Evolutionary conservation across 495 filamentous ascomycete genomes (phyloP), one percentile per base, ranked within the genome.

Genomic region (Darksidea phi): DNA sequence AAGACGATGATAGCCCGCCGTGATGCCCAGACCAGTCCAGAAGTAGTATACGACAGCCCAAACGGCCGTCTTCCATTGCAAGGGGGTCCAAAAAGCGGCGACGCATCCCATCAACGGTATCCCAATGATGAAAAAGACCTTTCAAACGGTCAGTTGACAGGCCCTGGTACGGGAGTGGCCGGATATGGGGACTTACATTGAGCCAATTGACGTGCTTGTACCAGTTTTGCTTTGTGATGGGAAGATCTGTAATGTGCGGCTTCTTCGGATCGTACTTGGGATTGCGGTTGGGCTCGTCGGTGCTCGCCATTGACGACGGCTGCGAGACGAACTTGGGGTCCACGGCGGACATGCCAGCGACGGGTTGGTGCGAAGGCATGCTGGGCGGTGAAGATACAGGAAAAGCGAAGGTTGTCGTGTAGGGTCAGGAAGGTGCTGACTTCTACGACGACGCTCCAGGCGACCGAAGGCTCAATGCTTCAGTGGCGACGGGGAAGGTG

Each of bases 131-230:
- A 97, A 79, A 67, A 79, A 81, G 45, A 92, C 87, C 72, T 96
- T 93, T 25, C 95, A 77, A 21, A 38, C 0, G 41, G 41, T 67
- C 21, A 69, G 47, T 12, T 24, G 17, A 8, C n/a, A n/a, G n/a
- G n/a, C n/a, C n/a, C n/a, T n/a, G n/a, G n/a, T n/a, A n/a, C n/a
- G n/a, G n/a, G n/a, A n/a, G n/a, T n/a, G n/a, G n/a, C n/a, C n/a
- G n/a, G n/a, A n/a, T n/a, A n/a, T n/a, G n/a, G n/a, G 10, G 2
- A 26, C 64, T 41, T 60, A 67, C 63, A 55, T 75, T 74, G 34
- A 76, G 71, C 91, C 94, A 97, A 81, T 97, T 92, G 81, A 97
- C 84, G 70, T 97, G 95, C 73, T 95, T 90, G 78, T 93, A 87
- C 91, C 91, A 97, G 79, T 99, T 99, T 63, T 79, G 69, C 73